Evolutionary conservation across 805 yeast genomes (phyloP).

Genomic region (Sporopachydermia quercuum): DNA sequence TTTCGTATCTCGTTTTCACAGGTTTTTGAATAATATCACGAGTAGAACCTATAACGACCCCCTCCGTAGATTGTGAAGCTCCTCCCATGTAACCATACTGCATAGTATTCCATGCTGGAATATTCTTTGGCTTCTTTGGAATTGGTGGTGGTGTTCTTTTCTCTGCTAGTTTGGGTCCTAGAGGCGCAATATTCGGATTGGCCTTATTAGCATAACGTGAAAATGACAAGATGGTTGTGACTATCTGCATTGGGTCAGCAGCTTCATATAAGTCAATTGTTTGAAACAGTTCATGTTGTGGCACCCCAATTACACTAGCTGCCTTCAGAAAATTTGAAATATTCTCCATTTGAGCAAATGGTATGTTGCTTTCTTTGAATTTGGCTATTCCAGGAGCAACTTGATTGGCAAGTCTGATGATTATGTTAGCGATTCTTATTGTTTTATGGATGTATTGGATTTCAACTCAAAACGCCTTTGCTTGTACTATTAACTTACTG

Average conservation of each 20-base stretch:
- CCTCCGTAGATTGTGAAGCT: constrained; percentile 37
- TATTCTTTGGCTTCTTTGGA: constrained; percentile 38
- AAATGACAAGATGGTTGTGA: constrained; percentile 58
- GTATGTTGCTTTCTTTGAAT: constrained; percentile 52
- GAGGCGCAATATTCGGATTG: constrained; percentile 33
- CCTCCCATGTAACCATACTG: constrained; percentile 51
- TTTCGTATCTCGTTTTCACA: not conserved
- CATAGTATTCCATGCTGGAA: constrained; percentile 37
- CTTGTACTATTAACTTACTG: too few species aligned
- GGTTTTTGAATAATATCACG: constrained; percentile 25
- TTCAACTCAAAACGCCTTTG: too few species aligned
- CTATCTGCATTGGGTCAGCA: constrained; percentile 64
- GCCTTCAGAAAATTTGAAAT: constrained; percentile 55
- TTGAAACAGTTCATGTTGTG: constrained; percentile 70
- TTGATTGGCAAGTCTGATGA: constrained; percentile 22
- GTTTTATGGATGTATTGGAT: too few species aligned
- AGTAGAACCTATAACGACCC: constrained; percentile 37
- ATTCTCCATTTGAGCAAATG: constrained; percentile 74
- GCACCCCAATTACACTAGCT: constrained; percentile 51
- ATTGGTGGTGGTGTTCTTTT: constrained; percentile 33
- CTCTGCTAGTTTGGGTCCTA: constrained; percentile 42
- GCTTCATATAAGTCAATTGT: constrained; percentile 62
- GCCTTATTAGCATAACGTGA: constrained; percentile 51
- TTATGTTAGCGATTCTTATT: not conserved
- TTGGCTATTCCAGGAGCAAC: constrained; percentile 24